These are phyloP conservation scores for Emmonsiellopsis sp. DNA, from an alignment of 2,329 filamentous ascomycete species.

Conservation along the genomic window DNA sequence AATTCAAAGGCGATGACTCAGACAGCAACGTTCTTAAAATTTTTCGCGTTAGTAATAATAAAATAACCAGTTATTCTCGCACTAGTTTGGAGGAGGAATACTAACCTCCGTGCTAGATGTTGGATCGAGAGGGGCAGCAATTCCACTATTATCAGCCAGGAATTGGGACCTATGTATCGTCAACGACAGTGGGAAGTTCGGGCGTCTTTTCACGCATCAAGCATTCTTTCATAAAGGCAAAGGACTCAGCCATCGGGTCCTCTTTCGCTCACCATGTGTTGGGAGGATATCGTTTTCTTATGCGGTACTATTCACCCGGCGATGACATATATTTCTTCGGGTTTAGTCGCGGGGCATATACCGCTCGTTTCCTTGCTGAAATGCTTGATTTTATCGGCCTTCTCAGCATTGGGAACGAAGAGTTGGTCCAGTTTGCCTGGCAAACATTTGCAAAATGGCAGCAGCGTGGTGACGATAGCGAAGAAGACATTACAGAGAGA, in stretches of 20 bases:
- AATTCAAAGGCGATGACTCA: slow-evolving; percentile 24
- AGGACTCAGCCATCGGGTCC: slow-evolving; percentile 11
- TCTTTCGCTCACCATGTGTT: slow-evolving; percentile 44
- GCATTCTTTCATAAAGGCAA: slow-evolving; percentile 10
- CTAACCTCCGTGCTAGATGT: slow-evolving; percentile 17
- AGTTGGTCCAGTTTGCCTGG: slow-evolving; percentile 44
- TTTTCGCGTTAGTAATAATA: slow-evolving; percentile 12
- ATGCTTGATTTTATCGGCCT: slow-evolving; percentile 44
- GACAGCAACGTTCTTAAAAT: slow-evolving; percentile 49
- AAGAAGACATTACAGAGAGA: slow-evolving; percentile 9
- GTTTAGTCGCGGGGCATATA: slow-evolving; percentile 46
- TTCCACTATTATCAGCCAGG: slow-evolving; percentile 22
- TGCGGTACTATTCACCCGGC: slow-evolving; percentile 43
- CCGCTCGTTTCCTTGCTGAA: slow-evolving; percentile 42
- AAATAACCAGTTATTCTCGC: background rate
- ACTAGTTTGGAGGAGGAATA: background rate
- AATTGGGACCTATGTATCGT: slow-evolving; percentile 36
- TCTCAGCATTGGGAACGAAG: slow-evolving; percentile 43
- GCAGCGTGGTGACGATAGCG: slow-evolving; percentile 18
- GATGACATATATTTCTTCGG: slow-evolving; percentile 48
- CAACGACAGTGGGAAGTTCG: slow-evolving; percentile 21
- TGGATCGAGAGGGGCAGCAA: slow-evolving; percentile 26
- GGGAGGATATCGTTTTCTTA: slow-evolving; percentile 46
- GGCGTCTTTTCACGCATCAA: slow-evolving; percentile 19
- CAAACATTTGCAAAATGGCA: slow-evolving; percentile 22